Percentiles rank a stretch among this genome's conserved stretches.
phyloP scores from a whole-genome alignment of 2,329 filamentous ascomycete species.

The Ceratocystis diversiconidia region DNA sequence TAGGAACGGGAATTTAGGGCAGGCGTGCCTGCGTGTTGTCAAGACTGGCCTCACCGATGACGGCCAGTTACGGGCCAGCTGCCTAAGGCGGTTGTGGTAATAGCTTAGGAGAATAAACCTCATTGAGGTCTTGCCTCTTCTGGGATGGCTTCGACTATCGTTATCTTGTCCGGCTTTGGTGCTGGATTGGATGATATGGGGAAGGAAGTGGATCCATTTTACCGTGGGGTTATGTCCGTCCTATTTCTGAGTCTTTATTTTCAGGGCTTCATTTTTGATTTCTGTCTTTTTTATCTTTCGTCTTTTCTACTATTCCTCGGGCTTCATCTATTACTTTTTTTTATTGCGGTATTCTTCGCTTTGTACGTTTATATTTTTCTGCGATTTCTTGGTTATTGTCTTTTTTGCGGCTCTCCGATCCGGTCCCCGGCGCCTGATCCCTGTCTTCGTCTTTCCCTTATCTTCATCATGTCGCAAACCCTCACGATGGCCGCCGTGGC shows the following conservation, averaged over 20 bases:
- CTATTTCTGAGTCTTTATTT: background rate
- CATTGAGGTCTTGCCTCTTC: conserved; percentile 5
- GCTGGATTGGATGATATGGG: background rate
- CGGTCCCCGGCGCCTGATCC: background rate
- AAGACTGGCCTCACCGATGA: background rate
- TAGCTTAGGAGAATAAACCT: conserved; percentile 7
- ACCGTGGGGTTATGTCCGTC: background rate
- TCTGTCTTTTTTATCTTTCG: background rate
- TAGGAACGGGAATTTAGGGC: background rate
- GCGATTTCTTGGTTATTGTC: background rate
- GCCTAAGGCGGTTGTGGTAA: conserved; percentile 4
- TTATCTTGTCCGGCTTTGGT: conserved; percentile 5
- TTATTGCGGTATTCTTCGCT: background rate
- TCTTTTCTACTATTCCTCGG: background rate
- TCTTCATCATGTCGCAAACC: conserved; percentile 16
- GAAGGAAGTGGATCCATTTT: background rate
- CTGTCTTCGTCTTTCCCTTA: background rate
- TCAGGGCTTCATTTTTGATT: background rate
- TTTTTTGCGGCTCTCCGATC: background rate
- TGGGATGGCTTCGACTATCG: conserved; percentile 7
- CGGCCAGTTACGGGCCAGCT: background rate
- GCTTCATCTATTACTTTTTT: background rate
- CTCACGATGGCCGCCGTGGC: conserved; percentile 16
- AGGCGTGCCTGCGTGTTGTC: background rate
- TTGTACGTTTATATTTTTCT: background rate